phyloP scores from a whole-genome alignment of 2,329 filamentous ascomycete species.

The Aureobasidium leucospermi region DNA sequence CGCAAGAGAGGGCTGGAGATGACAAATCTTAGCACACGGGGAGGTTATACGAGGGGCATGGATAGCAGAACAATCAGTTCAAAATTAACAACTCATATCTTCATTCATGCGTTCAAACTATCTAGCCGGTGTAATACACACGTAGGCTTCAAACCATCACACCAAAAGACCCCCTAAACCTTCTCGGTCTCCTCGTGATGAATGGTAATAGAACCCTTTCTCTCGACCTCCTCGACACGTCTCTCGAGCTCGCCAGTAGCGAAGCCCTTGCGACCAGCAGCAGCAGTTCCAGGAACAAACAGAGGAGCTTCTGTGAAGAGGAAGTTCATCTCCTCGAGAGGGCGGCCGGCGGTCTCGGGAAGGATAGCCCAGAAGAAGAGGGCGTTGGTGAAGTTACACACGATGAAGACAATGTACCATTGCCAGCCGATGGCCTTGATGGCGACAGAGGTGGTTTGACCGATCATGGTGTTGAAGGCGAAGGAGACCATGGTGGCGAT shows the following conservation, averaged over 20 bases:
- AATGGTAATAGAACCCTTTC: conserved; percentile 11
- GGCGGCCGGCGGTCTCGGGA: conserved; percentile 57
- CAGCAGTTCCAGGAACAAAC: conserved; percentile 50
- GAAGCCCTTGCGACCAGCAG: conserved; percentile 44
- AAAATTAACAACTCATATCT: neutral
- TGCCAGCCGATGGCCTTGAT: conserved; percentile 48
- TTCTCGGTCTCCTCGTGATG: conserved; percentile 11
- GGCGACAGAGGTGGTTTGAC: conserved; percentile 58
- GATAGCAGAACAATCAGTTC: neutral
- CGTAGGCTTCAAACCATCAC: neutral
- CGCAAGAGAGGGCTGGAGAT: too few relatives aligned
- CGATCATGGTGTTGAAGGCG: conserved; percentile 71
- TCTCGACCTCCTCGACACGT: conserved; percentile 48
- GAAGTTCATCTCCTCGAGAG: conserved; percentile 51
- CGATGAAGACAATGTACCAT: conserved; percentile 57
- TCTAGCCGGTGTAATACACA: neutral
- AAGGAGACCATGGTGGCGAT: conserved; percentile 64
- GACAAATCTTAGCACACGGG: too few relatives aligned
- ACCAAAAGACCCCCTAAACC: neutral
- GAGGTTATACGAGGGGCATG: too few relatives aligned
- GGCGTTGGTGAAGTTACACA: conserved; percentile 63
- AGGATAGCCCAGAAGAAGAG: conserved; percentile 61
- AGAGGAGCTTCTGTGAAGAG: conserved; percentile 58
- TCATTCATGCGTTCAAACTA: neutral
- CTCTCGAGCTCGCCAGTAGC: conserved; percentile 52